These are phyloP conservation scores for Mortierella sp. DNA, from an alignment of 371 early-diverging fungal species.

Conservation along the genomic window DNA sequence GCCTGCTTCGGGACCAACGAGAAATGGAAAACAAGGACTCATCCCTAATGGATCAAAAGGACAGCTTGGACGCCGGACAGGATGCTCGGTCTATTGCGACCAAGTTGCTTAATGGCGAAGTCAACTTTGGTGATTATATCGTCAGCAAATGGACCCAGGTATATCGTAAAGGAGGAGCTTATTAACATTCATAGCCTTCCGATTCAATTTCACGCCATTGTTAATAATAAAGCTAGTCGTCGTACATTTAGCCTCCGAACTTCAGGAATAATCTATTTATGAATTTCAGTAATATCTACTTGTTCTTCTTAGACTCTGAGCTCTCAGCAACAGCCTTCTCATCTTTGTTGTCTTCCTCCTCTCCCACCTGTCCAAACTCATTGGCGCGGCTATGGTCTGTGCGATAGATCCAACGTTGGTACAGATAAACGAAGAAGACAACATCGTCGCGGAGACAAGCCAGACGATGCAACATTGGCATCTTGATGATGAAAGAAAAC, in stretches of 20 bases:
- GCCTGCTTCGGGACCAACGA: slow-evolving; percentile 48
- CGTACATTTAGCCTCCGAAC: too few species aligned
- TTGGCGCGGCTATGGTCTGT: slow-evolving; percentile 90
- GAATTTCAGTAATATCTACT: slow-evolving; percentile 31
- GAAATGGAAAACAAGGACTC: slow-evolving; percentile 16
- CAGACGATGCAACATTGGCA: slow-evolving; percentile 94
- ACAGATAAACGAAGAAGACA: slow-evolving; percentile 89
- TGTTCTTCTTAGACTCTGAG: slow-evolving; percentile 59
- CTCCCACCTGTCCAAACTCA: slow-evolving; percentile 93
- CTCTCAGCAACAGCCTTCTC: slow-evolving; percentile 32
- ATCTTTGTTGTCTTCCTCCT: slow-evolving; percentile 39
- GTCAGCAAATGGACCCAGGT: slow-evolving; percentile 57
- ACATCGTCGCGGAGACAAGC: slow-evolving; percentile 94
- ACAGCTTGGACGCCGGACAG: not conserved
- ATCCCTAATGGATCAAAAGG: not conserved
- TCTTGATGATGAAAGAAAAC: slow-evolving; percentile 95
- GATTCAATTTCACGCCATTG: too few species aligned
- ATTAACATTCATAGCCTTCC: slow-evolving; percentile 2
- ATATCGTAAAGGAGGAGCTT: slow-evolving; percentile 51
- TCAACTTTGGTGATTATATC: slow-evolving; percentile 57
- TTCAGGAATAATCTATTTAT: not conserved
- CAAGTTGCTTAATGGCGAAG: slow-evolving; percentile 44
- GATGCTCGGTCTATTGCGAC: slow-evolving; percentile 33
- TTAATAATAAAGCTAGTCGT: too few species aligned
- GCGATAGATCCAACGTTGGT: slow-evolving; percentile 90